Evolutionary conservation across 108 stramenopile species (phyloP), one percentile per base, ranked within the genome.

Genomic region (Nitzschia sp.): DNA sequence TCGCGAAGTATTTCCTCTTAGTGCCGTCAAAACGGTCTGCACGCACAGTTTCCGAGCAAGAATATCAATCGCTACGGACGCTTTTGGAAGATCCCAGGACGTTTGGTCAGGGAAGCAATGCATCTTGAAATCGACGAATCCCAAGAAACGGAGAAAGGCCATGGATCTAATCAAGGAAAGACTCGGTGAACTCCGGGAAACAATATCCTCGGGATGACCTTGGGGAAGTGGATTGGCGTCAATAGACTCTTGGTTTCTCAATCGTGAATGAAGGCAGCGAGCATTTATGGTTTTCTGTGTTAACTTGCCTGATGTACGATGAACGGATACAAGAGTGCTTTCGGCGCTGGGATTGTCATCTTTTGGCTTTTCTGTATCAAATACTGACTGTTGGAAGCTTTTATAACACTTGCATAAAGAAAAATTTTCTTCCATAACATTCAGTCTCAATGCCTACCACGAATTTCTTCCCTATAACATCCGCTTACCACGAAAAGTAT

Each of bases 21-120:
- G 68, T 54, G 27, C 62, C 6, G 66, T 82, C 29, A 53, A 33
- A 17, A 36, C 62, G 9, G 71, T 68, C 31, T 46, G 77, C 4
- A 66, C 48, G 18, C 51, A 78, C 49, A 46, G 59, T 17, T 82
- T 76, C 42, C 73, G 74, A 0, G 56, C 66, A 15, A 32, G 33
- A 19, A 70, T 82, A 4, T 63, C 42, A 19, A 59, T 82, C 13
- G 59, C 48, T 21, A 68, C 68, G 2, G 49, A 76, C 11, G 31
- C 62, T 9, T 70, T 60, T n/a, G 61, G 66, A 15, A 34, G 33
- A 33, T 61, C 31, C 15, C 54, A 67, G 30, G 60, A 71, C 18
- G 59, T 82, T 23, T 82, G 82, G 82, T 30, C 47, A 0, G 82
- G 82, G 15, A 23, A 54, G 2, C 77, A 79, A 68, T 45, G 59